These are phyloP conservation scores for Fibroporia radiculosa DNA, from an alignment of 768 basidiomycete species.

Conservation along the genomic window DNA sequence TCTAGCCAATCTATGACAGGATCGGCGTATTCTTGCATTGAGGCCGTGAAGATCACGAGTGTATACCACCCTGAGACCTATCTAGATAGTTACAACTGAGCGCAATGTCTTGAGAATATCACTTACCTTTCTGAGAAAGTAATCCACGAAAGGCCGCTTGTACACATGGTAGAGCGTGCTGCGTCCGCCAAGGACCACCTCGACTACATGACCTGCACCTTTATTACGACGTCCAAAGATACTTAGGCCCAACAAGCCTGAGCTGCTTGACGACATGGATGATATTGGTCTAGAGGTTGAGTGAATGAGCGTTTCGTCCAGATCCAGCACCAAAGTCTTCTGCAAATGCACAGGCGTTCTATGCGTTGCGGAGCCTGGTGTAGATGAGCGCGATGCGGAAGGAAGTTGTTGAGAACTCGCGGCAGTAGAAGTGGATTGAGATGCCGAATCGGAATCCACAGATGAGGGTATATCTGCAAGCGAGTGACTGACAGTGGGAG, in stretches of 20 bases:
- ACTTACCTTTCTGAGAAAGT: conserved; percentile 78
- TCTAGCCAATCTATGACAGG: conserved; percentile 99
- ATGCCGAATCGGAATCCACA: neutral
- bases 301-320: conserved; percentile 98
- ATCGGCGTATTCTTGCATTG: conserved; percentile 99
- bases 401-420: conserved; percentile 6
- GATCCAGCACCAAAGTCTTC: conserved; percentile 94
- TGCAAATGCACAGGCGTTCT: conserved; percentile 72
- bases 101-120: neutral
- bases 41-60: conserved; percentile 96
- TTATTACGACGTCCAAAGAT: conserved; percentile 47
- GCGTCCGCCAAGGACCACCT: conserved; percentile 82
- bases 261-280: conserved; percentile 36
- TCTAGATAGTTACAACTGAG: conserved; percentile 4
- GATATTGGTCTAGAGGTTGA: conserved; percentile 79
- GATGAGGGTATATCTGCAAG: neutral
- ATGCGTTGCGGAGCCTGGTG: conserved; percentile 32
- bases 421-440: conserved; percentile 2
- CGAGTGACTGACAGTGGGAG: neutral
- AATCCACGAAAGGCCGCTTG: conserved; percentile 96
- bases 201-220: conserved; percentile 79
- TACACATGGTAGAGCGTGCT: conserved; percentile 97
- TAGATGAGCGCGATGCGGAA: conserved; percentile 9
- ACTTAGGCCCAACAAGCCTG: conserved; percentile 44
- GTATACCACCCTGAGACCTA: conserved; percentile 99